Conservation (phyloP, 208 protist genomes). For the Leishmania guyanensis region DNA sequence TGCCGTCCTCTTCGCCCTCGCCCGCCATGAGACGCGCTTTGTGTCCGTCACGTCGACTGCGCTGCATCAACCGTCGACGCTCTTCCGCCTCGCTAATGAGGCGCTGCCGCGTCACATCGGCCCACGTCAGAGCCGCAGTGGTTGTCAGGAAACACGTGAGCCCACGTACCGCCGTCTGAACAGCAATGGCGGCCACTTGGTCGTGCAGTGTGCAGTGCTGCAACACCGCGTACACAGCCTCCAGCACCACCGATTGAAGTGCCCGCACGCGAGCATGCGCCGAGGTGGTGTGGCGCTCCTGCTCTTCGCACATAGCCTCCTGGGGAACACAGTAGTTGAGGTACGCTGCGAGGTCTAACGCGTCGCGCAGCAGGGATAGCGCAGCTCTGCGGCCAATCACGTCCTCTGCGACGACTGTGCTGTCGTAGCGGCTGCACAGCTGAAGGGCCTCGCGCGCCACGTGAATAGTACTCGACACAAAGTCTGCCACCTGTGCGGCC, state of each 20-base stretch:
- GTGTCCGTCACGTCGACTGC: neutral
- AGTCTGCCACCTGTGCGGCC: slow-evolving; percentile 58
- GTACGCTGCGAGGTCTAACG: slow-evolving; percentile 52
- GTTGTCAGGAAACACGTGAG: slow-evolving; percentile 79
- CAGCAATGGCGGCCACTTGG: slow-evolving; percentile 37
- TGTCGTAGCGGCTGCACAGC: slow-evolving; percentile 37
- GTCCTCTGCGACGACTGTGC: slow-evolving; percentile 29
- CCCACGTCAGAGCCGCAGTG: slow-evolving; percentile 48
- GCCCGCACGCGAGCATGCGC: slow-evolving; percentile 60
- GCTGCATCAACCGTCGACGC: slow-evolving; percentile 10
- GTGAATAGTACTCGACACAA: slow-evolving; percentile 64
- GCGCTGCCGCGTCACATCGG: slow-evolving; percentile 27
- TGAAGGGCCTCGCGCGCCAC: slow-evolving; percentile 61
- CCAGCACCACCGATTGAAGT: slow-evolving; percentile 61
- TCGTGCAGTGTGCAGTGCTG: slow-evolving; percentile 53
- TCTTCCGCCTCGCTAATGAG: slow-evolving; percentile 26
- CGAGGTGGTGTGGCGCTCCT: slow-evolving; percentile 74
- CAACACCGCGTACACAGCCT: slow-evolving; percentile 58
- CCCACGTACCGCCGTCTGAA: slow-evolving; percentile 58
- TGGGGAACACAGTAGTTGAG: slow-evolving; percentile 69
- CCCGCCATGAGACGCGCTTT: slow-evolving; percentile 6
- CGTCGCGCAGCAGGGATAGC: slow-evolving; percentile 58
- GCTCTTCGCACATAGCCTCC: slow-evolving; percentile 58
- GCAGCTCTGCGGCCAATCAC: slow-evolving; percentile 41
- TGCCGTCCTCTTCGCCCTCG: slow-evolving; percentile 21